Evolutionary conservation across 139 green algal species (phyloP).

Genomic region (Micractinium sp.): DNA sequence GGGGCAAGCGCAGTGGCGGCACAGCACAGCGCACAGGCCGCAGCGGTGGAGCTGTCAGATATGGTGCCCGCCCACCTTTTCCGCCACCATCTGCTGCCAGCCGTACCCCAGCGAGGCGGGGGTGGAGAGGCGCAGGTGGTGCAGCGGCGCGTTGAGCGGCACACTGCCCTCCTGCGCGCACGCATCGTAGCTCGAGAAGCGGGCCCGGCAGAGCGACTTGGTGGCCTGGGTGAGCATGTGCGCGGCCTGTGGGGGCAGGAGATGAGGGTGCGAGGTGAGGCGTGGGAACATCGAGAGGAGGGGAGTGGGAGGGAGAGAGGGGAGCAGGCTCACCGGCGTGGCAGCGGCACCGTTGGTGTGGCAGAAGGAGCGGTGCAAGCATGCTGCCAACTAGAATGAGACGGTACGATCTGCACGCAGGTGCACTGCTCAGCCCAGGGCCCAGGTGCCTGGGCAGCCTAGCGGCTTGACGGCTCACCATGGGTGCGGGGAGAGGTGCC

Average conservation of each 20-base stretch:
- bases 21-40: too few relatives aligned
- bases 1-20: background rate
- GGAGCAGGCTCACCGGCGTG: background rate
- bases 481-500: background rate
- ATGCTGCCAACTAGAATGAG: background rate
- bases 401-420: background rate
- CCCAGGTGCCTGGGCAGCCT: background rate
- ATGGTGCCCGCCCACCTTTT: background rate
- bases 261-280: background rate
- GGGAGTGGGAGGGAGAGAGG: background rate
- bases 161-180: conserved; percentile 25
- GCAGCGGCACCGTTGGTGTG: too few relatives aligned
- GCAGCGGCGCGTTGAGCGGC: conserved; percentile 40
- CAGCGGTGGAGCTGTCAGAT: background rate
- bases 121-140: conserved; percentile 36
- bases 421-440: background rate
- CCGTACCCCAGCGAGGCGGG: conserved; percentile 8
- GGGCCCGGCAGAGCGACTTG: conserved; percentile 42
- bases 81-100: conserved; percentile 15
- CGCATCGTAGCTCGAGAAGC: conserved; percentile 1
- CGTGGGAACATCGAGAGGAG: background rate
- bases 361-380: too few relatives aligned
- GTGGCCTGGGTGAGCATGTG: conserved; percentile 51
- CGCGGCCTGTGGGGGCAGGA: background rate
- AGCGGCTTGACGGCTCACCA: background rate